Conservation (phyloP, 495 filamentous ascomycete genomes). For the Cercophora newfieldiana region DNA sequence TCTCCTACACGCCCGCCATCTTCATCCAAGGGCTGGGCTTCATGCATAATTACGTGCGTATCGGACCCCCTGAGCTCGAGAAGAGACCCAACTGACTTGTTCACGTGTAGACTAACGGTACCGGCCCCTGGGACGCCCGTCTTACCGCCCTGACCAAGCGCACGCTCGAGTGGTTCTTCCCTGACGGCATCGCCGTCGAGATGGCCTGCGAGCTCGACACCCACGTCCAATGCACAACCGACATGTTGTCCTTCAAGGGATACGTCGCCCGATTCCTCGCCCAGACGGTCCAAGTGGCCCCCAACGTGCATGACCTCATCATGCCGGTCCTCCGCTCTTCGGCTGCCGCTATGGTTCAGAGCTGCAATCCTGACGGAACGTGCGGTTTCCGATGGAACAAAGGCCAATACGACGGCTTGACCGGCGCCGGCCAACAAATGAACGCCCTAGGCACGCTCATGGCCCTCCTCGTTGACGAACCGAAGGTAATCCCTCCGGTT, state of each 20-base stretch:
- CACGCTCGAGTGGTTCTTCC: constrained; percentile 58
- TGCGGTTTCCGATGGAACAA: constrained; percentile 57
- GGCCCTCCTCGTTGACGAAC: constrained; percentile 43
- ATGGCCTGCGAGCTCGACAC: constrained; percentile 59
- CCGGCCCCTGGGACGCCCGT: constrained; percentile 56
- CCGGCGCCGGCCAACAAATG: constrained; percentile 68
- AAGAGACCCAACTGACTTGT: not conserved
- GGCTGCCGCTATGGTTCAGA: constrained; percentile 62
- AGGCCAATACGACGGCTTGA: constrained; percentile 55
- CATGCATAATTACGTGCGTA: constrained; percentile 65
- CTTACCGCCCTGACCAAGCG: constrained; percentile 56
- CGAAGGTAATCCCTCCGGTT: constrained; percentile 6
- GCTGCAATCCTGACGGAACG: constrained; percentile 60
- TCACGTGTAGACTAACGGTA: constrained; percentile 38
- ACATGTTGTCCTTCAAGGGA: constrained; percentile 76
- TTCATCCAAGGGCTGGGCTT: constrained; percentile 64
- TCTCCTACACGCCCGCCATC: constrained; percentile 66
- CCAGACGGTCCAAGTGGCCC: constrained; percentile 63
- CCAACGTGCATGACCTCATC: constrained; percentile 59
- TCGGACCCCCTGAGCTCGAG: not conserved
- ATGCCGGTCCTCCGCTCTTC: constrained; percentile 65
- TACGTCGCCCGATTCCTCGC: constrained; percentile 74
- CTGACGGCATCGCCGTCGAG: constrained; percentile 53
- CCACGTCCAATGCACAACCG: constrained; percentile 57
- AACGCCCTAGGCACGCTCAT: constrained; percentile 63